Evolutionary conservation across 495 filamentous ascomycete genomes (phyloP).

Genomic region (Hyaloscypha variabilis): DNA sequence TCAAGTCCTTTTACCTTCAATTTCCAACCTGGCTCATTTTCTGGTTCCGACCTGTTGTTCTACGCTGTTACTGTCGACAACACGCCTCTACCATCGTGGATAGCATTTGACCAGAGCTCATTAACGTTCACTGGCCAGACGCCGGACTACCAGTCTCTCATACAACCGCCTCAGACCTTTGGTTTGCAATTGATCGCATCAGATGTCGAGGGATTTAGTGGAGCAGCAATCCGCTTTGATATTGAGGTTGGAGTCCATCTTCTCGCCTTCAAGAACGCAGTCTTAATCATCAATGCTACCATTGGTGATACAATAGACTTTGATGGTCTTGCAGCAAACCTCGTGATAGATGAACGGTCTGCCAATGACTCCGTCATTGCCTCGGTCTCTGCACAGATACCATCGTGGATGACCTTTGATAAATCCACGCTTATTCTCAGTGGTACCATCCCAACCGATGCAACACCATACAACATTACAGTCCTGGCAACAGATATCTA

Average conservation of each 20-base stretch:
- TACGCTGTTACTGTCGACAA: conserved; percentile 79
- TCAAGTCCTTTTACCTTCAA: conserved; percentile 28
- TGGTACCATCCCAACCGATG: conserved; percentile 62
- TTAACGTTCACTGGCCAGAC: conserved; percentile 77
- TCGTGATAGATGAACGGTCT: conserved; percentile 65
- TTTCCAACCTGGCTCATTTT: conserved; percentile 26
- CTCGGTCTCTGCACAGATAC: conserved; percentile 53
- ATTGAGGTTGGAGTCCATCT: conserved; percentile 71
- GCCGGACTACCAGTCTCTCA: conserved; percentile 61
- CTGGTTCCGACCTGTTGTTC: conserved; percentile 50
- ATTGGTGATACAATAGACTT: conserved; percentile 57
- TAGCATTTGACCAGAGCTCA: conserved; percentile 65
- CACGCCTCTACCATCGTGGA: conserved; percentile 86
- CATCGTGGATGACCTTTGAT: conserved; percentile 74
- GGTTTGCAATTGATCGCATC: conserved; percentile 76
- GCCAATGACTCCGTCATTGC: conserved; percentile 48
- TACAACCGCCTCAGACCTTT: conserved; percentile 71
- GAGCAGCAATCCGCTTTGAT: conserved; percentile 64
- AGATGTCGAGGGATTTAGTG: conserved; percentile 77
- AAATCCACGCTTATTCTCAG: conserved; percentile 59
- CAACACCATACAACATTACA: conserved; percentile 63
- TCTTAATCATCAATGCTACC: conserved; percentile 61
- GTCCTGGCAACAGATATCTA: conserved; percentile 66
- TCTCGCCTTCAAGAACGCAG: conserved; percentile 60
- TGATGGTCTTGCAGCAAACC: conserved; percentile 48